Evolutionary conservation across 331 rosid species (phyloP), one percentile per base, ranked within the genome.

Genomic region (Quercus phellos): DNA sequence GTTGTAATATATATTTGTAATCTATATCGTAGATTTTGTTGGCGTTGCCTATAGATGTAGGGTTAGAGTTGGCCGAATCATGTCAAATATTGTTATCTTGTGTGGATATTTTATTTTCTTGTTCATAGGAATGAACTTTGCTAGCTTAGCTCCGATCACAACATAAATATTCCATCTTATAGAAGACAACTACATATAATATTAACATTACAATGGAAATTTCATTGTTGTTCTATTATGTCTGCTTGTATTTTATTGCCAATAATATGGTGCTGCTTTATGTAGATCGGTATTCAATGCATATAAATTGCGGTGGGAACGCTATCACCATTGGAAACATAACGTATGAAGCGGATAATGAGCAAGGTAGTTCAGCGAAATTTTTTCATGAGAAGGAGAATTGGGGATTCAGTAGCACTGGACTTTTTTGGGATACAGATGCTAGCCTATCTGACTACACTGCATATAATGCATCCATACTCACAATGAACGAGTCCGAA

Each of bases 231-330:
- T 6, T 38, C 54, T 22, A 0, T 19, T 19, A 10, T 50, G 34
- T 50, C 46, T 70, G 32, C 74, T 18, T 35, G 32, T 61, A 29
- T 2, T 16, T 29, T 14, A 0, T 61, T 22, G 24, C 0, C 63
- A 17, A 17, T 1, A 24, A 21, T 14, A 17, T 13, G 10, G 11
- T 24, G 32, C 9, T 50, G 30, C 18, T 34, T 30, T 24, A 4
- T 51, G 10, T 71, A 71, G 75, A 71, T 29, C 14, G 5, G 13
- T 71, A 71, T 51, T 51, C 75, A 24, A 8, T 71, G 60, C 60
- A 71, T 71, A 71, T 71, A 71, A 71, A 71, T 71, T 71, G 61
- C 8, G 75, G 75, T 2, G 63, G 75, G 16, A 26, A 14, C 0
- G 26, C 55, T 12, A 71, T 16, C 26, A 71, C 50, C 19, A 51